Base-by-base conservation (phyloP, 2,329 filamentous ascomycete species). In the Macrophomina pseudophaseolina region DNA sequence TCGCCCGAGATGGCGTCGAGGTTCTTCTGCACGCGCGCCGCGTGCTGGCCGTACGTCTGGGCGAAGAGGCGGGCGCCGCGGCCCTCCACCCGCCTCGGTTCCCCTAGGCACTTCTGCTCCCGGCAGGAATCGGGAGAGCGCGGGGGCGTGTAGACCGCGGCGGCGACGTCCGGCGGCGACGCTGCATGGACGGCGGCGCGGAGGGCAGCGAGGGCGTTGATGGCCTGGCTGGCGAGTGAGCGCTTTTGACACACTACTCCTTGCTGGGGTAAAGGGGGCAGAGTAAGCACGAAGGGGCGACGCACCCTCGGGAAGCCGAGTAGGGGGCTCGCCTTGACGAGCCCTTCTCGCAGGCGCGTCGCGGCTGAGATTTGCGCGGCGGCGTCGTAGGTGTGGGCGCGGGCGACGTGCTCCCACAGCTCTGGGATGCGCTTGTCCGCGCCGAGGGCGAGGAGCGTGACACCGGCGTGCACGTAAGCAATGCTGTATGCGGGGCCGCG, bases 61-160 rank as follows among this genome's bases (percentile, higher is more conserved):
- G 16, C 18, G 62, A 69, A 69, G 53, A 69, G 65, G 32, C 53
- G 53, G 14, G 66, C 58, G 16, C 67, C 67, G 32, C 48, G 48
- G 14, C 16, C 12, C 49, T 46, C 30, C 1, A 23, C 33, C 35
- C 23, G 2, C 12, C 40, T 14, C 23, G 23, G 23, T 23, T 23
- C 23, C 23, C 23, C 23, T 23, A 2, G 1, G 23, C 23, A 23
- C 1, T 23, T 23, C 23, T 23, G 23, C 23, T 23, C 23, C 23
- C 23, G 23, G 32, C 14, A 32, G 7, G 9, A 32, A 18, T 8
- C 42, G 32, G 0, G 18, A 38, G 32, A 46, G 59, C n/a, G 9
- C 28, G 7, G 48, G 44, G 28, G 7, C 23, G 23, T 3, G 23
- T 23, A 23, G 23, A 23, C 23, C 3, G 23, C 23, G 23, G 23